Conservation (phyloP, 306 rosid species). For the Nissolia schottii region DNA sequence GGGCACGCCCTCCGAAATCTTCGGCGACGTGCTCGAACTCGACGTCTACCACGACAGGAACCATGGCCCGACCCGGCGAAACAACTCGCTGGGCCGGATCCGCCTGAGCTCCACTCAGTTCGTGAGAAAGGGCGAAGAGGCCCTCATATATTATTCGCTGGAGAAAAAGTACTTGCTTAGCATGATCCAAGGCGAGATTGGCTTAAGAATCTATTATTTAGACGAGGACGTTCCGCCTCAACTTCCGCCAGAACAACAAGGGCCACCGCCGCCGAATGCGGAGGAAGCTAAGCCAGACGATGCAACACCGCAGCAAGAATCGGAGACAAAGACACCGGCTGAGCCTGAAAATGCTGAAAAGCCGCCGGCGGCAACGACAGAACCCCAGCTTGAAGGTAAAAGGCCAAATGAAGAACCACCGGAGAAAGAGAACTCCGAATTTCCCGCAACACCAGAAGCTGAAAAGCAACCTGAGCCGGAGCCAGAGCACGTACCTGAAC, state of each 20-base stretch:
- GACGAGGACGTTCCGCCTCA: conserved; percentile 34
- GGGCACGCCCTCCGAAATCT: conserved; percentile 45
- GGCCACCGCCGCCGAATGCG: neutral
- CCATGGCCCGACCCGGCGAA: conserved; percentile 52
- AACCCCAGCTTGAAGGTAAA: neutral
- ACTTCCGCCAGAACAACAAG: conserved; percentile 3
- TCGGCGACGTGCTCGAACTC: conserved; percentile 64
- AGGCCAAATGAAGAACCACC: conserved; percentile 15
- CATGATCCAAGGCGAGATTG: conserved; percentile 68
- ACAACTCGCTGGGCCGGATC: conserved; percentile 61
- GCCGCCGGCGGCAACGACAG: neutral
- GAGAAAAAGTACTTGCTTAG: conserved; percentile 54
- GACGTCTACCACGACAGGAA: conserved; percentile 57
- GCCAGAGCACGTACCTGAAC: neutral
- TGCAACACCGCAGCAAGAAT: neutral
- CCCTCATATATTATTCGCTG: conserved; percentile 61
- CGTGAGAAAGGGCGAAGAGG: conserved; percentile 84
- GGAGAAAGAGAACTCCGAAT: neutral
- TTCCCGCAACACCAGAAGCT: neutral
- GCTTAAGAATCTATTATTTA: conserved; percentile 59
- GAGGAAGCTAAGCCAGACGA: conserved; percentile 25
- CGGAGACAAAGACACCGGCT: neutral
- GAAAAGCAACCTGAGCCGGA: conserved; percentile 17
- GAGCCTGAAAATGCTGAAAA: neutral
- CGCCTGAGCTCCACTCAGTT: conserved; percentile 60